These are phyloP conservation scores for Coemansia sp. DNA, from an alignment of 192 early-diverging fungal genomes.

Conservation along the genomic window DNA sequence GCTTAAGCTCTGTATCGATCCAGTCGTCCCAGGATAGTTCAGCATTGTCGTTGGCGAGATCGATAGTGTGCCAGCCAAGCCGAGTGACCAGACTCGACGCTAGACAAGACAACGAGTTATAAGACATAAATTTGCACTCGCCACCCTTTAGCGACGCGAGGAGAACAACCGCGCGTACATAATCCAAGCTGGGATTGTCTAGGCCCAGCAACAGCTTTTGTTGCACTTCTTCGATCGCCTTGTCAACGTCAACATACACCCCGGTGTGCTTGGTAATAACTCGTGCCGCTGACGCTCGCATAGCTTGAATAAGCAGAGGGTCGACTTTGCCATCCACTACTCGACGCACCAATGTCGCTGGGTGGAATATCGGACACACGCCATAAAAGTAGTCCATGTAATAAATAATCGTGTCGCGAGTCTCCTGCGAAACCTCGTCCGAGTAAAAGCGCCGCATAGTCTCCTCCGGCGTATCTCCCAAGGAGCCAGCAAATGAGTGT, in stretches of 20 bases:
- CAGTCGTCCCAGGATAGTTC: conserved; percentile 39
- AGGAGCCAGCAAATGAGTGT: background rate
- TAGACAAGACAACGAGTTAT: conserved; percentile 42
- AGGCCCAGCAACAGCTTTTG: conserved; percentile 30
- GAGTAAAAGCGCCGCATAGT: conserved; percentile 48
- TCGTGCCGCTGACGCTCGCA: conserved; percentile 42
- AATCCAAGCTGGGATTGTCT: conserved; percentile 31
- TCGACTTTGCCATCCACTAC: conserved; percentile 45
- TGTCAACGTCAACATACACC: conserved; percentile 34
- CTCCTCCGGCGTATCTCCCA: conserved; percentile 8
- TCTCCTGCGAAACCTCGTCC: conserved; percentile 36
- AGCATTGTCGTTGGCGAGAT: conserved; percentile 7
- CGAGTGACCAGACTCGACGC: conserved; percentile 35
- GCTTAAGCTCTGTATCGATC: conserved; percentile 35
- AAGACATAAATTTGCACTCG: conserved; percentile 45
- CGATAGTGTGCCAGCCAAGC: conserved; percentile 46
- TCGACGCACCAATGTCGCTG: conserved; percentile 37
- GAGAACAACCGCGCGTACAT: conserved; percentile 37
- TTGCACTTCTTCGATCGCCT: conserved; percentile 25
- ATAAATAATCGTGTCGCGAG: conserved; percentile 38
- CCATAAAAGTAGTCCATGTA: conserved; percentile 54
- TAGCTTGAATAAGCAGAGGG: conserved; percentile 38
- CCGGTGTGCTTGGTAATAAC: conserved; percentile 38
- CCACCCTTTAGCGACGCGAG: conserved; percentile 46
- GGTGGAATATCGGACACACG: conserved; percentile 52